phyloP scores from a whole-genome alignment of 805 yeast species.

The Yarrowia sp. region DNA sequence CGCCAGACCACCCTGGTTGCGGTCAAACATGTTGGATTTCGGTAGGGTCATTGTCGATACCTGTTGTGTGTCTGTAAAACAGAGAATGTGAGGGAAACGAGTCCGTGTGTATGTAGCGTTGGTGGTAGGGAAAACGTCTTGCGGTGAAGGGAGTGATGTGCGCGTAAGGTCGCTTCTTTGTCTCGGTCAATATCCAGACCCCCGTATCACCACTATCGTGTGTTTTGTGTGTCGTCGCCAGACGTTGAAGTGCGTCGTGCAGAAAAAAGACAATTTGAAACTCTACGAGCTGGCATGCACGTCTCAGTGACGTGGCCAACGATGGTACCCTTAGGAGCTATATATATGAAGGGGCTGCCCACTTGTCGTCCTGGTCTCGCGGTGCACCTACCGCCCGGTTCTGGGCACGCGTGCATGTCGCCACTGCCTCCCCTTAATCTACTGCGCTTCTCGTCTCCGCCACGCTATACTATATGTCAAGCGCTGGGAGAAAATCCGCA shows the following conservation, averaged over 20 bases:
- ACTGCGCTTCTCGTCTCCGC: constrained; percentile 30
- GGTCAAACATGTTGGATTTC: constrained; percentile 35
- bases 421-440: constrained; percentile 14
- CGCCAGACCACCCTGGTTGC: constrained; percentile 14
- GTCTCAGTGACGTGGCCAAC: constrained; percentile 24
- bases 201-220: constrained; percentile 29
- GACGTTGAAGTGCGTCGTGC: constrained; percentile 37
- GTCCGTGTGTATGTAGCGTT: too few relatives aligned
- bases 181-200: constrained; percentile 5
- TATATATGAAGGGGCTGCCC: background rate
- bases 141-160: too few relatives aligned
- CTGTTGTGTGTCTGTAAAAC: background rate
- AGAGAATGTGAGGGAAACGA: too few relatives aligned
- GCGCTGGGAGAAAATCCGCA: constrained; percentile 17
- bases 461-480: constrained; percentile 19
- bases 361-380: background rate
- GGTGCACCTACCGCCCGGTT: background rate
- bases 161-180: too few relatives aligned
- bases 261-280: constrained; percentile 35
- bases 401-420: background rate
- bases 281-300: constrained; percentile 21
- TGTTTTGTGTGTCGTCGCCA: constrained; percentile 36
- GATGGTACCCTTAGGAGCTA: background rate
- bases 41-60: constrained; percentile 24
- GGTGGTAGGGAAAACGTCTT: too few relatives aligned